Base-by-base conservation (phyloP, 208 protist genomes). In the Histomonas meleagridis region DNA sequence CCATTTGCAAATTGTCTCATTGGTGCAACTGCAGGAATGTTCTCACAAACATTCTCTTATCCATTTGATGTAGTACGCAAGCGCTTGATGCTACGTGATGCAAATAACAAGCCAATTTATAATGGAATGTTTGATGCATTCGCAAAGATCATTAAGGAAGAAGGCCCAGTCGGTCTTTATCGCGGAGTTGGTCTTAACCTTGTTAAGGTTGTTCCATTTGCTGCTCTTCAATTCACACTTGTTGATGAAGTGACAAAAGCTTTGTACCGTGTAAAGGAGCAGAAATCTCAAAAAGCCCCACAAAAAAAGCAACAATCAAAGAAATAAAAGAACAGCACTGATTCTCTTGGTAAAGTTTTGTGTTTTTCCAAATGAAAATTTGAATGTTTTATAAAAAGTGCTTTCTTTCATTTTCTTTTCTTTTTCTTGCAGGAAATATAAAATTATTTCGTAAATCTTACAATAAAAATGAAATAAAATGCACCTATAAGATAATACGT, bases 21-120 rank as follows among this genome's bases (percentile, higher is more conserved):
- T n/a, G 86, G 86, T 69, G 86, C 86, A 18, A 60, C 86, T 51
- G 86, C 86, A 21, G 86, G 86, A 43, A 60, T 91, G 86, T 60
- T 91, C 55, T 35, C 40, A n/a, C 86, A 91, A 60, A 65, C 38
- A 48, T 60, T 91, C 55, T 91, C 53, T 46, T 91, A 91, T 69
- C 86, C 86, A 65, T 91, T 91, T 35, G 86, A 91, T 69, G 55
- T 65, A 18, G 40, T 91, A 21, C 21, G 86, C 12, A 91, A 65
- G 53, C 16, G 49, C 28, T 23, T 55, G 43, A 60, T 69, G 55
- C 49, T 91, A 21, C 53, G 35, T 26, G 86, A 65, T 49, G 86
- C 46, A 26, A 91, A 91, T 10, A 46, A 46, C 21, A 86, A 86
- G 46, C 76, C 76, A 86, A 32, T 86, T 16, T 91, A 91, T 46